Evolutionary conservation across 176 grass and related monocot species (phyloP).

Genomic region (Eleusine coracana): DNA sequence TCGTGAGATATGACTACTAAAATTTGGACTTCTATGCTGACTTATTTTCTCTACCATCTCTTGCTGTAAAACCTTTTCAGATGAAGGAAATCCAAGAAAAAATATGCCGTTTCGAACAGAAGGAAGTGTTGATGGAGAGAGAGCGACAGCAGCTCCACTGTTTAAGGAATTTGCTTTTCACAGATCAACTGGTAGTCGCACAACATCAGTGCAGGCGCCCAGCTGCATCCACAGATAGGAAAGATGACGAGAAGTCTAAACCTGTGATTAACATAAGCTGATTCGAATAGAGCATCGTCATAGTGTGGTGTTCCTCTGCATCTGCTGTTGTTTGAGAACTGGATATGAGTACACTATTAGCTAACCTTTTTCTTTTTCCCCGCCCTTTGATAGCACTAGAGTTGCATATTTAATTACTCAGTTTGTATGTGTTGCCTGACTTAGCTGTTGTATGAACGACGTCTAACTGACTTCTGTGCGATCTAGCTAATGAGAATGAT

Average conservation of each 20-base stretch:
- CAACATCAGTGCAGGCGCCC: constrained; percentile 58
- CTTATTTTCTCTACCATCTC: constrained; percentile 15
- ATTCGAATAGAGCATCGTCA: not conserved
- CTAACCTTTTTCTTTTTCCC: not conserved
- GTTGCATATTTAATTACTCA: not conserved
- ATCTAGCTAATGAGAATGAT: constrained; percentile 11
- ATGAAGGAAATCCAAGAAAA: constrained; percentile 98
- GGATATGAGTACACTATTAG: not conserved
- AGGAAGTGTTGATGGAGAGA: constrained; percentile 78
- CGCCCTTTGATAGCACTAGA: not conserved
- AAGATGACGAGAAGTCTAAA: constrained; percentile 41
- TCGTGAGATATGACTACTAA: not conserved
- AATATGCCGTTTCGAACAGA: constrained; percentile 71
- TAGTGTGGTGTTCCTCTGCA: not conserved
- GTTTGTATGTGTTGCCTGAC: constrained; percentile 8
- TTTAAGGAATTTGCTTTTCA: constrained; percentile 66
- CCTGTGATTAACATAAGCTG: constrained; percentile 22
- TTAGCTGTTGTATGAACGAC: constrained; percentile 21
- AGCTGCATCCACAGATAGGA: constrained; percentile 28
- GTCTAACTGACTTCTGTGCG: not conserved
- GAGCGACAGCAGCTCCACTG: constrained; percentile 66
- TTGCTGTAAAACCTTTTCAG: constrained; percentile 49
- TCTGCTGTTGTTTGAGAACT: not conserved
- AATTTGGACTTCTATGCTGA: constrained; percentile 13
- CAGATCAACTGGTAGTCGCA: constrained; percentile 58